Evolutionary conservation across 164 flowering plant species (phyloP).

Genomic region (Warburgia ugandensis): DNA sequence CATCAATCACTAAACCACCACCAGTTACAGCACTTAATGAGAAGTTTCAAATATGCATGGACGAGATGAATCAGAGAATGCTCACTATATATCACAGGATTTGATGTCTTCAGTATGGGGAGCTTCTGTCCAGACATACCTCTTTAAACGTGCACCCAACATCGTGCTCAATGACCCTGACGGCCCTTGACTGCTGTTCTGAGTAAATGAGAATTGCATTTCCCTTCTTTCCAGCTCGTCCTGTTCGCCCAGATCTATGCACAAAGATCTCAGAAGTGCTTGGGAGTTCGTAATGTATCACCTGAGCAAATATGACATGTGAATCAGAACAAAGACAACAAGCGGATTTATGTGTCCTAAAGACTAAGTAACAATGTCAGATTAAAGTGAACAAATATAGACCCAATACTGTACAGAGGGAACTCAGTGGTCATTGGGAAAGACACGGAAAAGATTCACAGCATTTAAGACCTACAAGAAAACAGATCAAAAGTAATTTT

Average conservation of each 20-base stretch:
- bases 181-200: slow-evolving; percentile 44
- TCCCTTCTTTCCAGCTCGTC: slow-evolving; percentile 97
- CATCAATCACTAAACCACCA: too few species aligned
- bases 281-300: slow-evolving; percentile 83
- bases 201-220: slow-evolving; percentile 71
- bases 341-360: not conserved
- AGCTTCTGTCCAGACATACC: slow-evolving; percentile 35
- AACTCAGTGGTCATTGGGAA: not conserved
- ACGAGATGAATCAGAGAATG: too few species aligned
- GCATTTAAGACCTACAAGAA: too few species aligned
- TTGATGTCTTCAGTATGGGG: too few species aligned
- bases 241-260: slow-evolving; percentile 95
- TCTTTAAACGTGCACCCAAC: slow-evolving; percentile 66
- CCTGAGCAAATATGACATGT: slow-evolving; percentile 26
- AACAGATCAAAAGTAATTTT: too few species aligned
- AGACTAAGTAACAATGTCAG: not conserved
- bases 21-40: too few species aligned
- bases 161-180: slow-evolving; percentile 58
- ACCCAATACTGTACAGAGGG: not conserved
- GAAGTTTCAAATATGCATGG: too few species aligned
- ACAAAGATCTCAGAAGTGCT: slow-evolving; percentile 76
- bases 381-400: not conserved
- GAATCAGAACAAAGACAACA: not conserved
- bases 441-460: too few species aligned
- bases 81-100: too few species aligned